Evolutionary conservation across 140 eudicot species (phyloP), one percentile per base, ranked within the genome.

Genomic region (Senecio squalidus): DNA sequence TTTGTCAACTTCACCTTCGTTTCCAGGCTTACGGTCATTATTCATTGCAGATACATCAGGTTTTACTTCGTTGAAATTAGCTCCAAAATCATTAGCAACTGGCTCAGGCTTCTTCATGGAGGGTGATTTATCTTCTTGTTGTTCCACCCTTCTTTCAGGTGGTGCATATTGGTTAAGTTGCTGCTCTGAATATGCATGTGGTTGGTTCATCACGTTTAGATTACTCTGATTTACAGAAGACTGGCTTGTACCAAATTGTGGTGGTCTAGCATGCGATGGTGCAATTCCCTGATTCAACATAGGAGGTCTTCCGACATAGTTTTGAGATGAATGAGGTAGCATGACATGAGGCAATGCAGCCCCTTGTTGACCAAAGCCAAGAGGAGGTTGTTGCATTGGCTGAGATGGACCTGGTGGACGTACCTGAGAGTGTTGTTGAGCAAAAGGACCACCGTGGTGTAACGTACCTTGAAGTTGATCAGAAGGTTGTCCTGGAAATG

Each of bases 341-440:
- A 76, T 38, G 34, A 76, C 84, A 48, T 74, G 84, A 58, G 67
- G 69, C 49, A 60, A 22, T 16, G 80, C 65, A 62, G 64, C 31
- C 66, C 58, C 76, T 52, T 72, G 69, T 51, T 67, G 80, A 33
- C 36, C 68, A 69, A 64, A 67, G 13, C 81, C 74, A 64, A 15
- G 53, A 60, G 67, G 38, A 58, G 58, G 74, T 40, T 66, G 86
- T 58, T 75, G 87, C 74, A 70, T 39, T 48, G 67, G 62, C 63
- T 70, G 91, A 67, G 84, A 64, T 44, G 84, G 87, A 17, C 80
- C 83, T 47, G 73, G 84, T 25, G 97, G 78, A 13, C 74, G 82
- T 47, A 64, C 49, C 68, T 88, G 96, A 59, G 74, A 26, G 34
- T 73, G 83, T 76, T 73, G 95, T 67, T 78, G 93, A 14, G 66